Evolutionary conservation across 2,329 filamentous ascomycete species (phyloP).

Genomic region (Colletotrichum abscissum): DNA sequence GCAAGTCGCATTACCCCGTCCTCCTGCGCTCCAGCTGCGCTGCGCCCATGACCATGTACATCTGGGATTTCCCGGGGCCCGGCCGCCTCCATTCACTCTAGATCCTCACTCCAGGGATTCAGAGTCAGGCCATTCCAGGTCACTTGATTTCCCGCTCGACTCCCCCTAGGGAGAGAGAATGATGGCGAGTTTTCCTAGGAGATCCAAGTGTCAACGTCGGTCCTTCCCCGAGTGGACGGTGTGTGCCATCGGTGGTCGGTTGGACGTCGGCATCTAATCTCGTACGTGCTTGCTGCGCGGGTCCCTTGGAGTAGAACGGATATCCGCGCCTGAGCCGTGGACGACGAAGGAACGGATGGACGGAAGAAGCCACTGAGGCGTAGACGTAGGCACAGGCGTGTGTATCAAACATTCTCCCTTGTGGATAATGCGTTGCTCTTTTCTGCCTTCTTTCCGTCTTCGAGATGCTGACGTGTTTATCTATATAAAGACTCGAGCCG

Average conservation of each 20-base stretch:
- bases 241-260: neutral
- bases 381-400: neutral
- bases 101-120: neutral
- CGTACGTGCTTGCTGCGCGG: neutral
- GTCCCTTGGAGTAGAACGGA: neutral
- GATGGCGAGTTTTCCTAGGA: neutral
- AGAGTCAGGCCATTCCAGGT: neutral
- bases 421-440: neutral
- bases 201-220: neutral
- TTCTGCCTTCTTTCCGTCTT: neutral
- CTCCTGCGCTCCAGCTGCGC: neutral
- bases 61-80: neutral
- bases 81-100: neutral
- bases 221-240: neutral
- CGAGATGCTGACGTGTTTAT: neutral
- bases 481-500: conserved; percentile 3
- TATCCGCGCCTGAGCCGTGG: neutral
- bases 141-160: neutral
- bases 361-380: neutral
- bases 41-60: neutral
- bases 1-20: neutral
- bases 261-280: neutral
- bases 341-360: neutral
- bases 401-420: neutral
- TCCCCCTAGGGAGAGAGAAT: neutral